These are phyloP conservation scores for Claviceps fusiformis DNA, from an alignment of 2,329 filamentous ascomycete species.

Conservation along the genomic window DNA sequence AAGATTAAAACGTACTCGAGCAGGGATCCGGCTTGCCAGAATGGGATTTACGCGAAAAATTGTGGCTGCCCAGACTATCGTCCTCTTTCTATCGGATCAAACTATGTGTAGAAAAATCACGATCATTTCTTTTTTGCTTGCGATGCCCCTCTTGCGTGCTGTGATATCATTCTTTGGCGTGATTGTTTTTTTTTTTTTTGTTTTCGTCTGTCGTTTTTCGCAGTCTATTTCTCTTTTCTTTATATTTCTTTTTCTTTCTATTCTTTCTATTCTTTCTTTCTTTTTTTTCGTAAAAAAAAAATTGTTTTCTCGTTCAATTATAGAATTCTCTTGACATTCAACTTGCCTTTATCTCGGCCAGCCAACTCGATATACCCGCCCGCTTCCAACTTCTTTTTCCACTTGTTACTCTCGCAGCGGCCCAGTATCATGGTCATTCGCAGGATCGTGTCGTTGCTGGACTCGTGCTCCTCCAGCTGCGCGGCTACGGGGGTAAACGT, in stretches of 20 bases:
- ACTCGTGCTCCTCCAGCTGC: slow-evolving; percentile 34
- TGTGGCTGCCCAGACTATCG: not conserved
- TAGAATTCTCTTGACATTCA: slow-evolving; percentile 39
- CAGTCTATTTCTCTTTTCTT: no score
- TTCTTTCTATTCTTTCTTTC: not conserved
- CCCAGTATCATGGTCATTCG: slow-evolving; percentile 67
- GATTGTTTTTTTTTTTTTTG: not conserved
- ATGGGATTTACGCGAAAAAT: not conserved
- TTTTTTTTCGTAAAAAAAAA: not conserved
- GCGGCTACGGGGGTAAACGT: slow-evolving; percentile 55
- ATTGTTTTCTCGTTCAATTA: slow-evolving; percentile 11
- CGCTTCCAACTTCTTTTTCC: slow-evolving; percentile 58
- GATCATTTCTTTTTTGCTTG: not conserved
- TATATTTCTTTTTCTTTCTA: no score
- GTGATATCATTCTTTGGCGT: not conserved
- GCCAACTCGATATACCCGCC: slow-evolving; percentile 40
- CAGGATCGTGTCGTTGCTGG: slow-evolving; percentile 41
- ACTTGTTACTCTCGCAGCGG: slow-evolving; percentile 59
- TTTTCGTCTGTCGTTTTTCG: no score
- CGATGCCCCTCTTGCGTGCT: not conserved
- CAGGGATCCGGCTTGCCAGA: not conserved
- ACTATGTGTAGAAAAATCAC: not conserved
- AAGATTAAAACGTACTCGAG: not conserved
- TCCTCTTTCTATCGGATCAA: not conserved
- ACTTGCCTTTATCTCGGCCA: slow-evolving; percentile 28